Base-by-base conservation (phyloP, 768 basidiomycete species). In the Sporobolomyces phaffii region DNA sequence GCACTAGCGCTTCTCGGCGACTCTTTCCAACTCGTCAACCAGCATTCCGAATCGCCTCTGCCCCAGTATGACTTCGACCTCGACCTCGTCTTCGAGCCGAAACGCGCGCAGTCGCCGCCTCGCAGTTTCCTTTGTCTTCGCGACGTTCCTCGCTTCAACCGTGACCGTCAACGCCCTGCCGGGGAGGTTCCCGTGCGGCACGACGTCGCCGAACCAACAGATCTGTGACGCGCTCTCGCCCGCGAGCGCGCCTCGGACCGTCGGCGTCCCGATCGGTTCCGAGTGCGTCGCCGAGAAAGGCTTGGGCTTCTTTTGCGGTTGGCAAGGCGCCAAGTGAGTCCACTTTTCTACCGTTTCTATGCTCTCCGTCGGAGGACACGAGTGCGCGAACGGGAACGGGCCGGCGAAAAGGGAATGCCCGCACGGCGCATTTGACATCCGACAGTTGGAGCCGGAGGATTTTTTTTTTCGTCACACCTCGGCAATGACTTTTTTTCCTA, bases 151-250 rank as follows among this genome's bases (percentile, higher is more conserved):
- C n/a, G 22, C 56, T 14, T 40, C 48, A 26, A 28, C 49, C 4
- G 51, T 59, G 2, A 15, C 29, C 48, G 48, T 50, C 28, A 18
- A 26, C 1, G 65, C 65, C 0, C 60, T 62, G 17, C 53, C 65
- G 6, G 65, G 47, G 6, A 52, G 65, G 22, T 67, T 67, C 54
- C 65, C 65, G 2, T 67, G 65, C 54, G 65, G 65, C 8, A 45
- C 41, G 10, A 36, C 31, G 20, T 11, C 41, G 29, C 53, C 65
- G n/a, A 57, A 67, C 48, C 60, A 62, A 49, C 48, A 34, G 4
- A 24, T 47, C 26, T 67, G 65, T 41, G 65, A 67, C 49, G 2
- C n/a, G 5, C 65, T 67, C 33, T 61, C 65, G n/a, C 40, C 56
- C 28, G 33, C 65, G 17, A 47, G 29, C 11, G 29, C 65, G 6